Evolutionary conservation across 805 yeast species (phyloP).

Genomic region (Wickerhamomyces bovis): DNA sequence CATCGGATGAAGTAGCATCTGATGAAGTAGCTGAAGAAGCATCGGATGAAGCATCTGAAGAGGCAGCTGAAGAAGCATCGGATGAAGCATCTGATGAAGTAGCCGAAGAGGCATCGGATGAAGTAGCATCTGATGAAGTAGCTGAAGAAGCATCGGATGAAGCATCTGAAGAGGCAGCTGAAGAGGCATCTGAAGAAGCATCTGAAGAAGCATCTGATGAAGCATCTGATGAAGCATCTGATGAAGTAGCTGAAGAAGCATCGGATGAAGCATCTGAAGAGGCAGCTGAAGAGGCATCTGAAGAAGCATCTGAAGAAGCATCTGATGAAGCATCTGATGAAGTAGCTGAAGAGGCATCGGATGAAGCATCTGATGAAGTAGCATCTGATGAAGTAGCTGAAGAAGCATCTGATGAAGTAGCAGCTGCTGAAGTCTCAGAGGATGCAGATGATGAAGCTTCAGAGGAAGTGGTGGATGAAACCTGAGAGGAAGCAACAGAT

Average conservation of each 20-base stretch:
- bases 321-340: no score
- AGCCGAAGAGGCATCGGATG: no score
- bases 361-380: no score
- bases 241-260: no score
- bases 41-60: no score
- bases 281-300: background rate
- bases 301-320: no score
- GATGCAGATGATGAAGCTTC: background rate
- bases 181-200: background rate
- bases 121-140: no score
- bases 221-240: no score
- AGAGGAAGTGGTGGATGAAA: no score
- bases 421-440: background rate
- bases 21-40: background rate
- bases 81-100: no score
- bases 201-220: slow-evolving; percentile 1
- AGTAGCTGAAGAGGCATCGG: no score
- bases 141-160: background rate
- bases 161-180: background rate
- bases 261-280: background rate
- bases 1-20: background rate
- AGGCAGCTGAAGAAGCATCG: no score
- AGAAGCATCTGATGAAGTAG: background rate
- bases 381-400: background rate
- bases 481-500: background rate